A percentile compares a stretch with the other conserved stretches of the same genome.
phyloP scores from a whole-genome alignment of 768 basidiomycete genomes.

The Gelatoporia subvermispora region DNA sequence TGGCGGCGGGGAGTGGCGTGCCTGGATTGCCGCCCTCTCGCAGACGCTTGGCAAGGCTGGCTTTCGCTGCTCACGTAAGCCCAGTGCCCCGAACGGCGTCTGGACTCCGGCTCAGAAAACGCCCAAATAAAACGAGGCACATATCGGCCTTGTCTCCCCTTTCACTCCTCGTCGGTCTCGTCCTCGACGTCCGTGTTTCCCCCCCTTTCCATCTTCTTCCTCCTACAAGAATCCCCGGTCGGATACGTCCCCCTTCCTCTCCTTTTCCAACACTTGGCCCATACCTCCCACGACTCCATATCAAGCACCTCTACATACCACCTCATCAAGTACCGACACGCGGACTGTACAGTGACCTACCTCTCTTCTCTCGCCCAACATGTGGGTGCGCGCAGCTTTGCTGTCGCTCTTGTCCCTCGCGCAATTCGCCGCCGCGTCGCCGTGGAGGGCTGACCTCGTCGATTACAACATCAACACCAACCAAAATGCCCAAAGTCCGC shows the following conservation, averaged over 20 bases:
- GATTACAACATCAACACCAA: slow-evolving; percentile 80
- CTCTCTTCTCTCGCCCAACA: slow-evolving; percentile 19
- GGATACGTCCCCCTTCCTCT: slow-evolving; percentile 19
- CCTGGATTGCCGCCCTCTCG: not conserved
- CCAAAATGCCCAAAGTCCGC: slow-evolving; percentile 58
- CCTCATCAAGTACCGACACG: too few species aligned
- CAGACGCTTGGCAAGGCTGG: too few species aligned
- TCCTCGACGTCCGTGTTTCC: slow-evolving; percentile 14
- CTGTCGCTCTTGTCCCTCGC: slow-evolving; percentile 34
- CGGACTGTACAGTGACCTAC: not conserved
- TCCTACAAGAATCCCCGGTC: slow-evolving; percentile 10
- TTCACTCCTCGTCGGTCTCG: slow-evolving; percentile 11
- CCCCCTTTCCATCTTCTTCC: slow-evolving; percentile 3
- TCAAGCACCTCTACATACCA: slow-evolving; percentile 2
- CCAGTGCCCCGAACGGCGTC: slow-evolving; percentile 7
- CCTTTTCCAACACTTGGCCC: slow-evolving; percentile 12
- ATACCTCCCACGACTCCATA: slow-evolving; percentile 7
- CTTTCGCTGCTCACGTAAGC: too few species aligned
- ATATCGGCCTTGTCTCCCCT: not conserved
- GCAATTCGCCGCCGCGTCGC: slow-evolving; percentile 46
- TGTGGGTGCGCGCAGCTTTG: slow-evolving; percentile 47
- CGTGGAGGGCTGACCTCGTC: slow-evolving; percentile 60
- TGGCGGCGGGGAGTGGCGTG: not conserved
- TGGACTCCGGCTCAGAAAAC: slow-evolving; percentile 13
- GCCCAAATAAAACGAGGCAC: slow-evolving; percentile 19